phyloP scores from a whole-genome alignment of 306 rosid species.

The Biancaea sappan region DNA sequence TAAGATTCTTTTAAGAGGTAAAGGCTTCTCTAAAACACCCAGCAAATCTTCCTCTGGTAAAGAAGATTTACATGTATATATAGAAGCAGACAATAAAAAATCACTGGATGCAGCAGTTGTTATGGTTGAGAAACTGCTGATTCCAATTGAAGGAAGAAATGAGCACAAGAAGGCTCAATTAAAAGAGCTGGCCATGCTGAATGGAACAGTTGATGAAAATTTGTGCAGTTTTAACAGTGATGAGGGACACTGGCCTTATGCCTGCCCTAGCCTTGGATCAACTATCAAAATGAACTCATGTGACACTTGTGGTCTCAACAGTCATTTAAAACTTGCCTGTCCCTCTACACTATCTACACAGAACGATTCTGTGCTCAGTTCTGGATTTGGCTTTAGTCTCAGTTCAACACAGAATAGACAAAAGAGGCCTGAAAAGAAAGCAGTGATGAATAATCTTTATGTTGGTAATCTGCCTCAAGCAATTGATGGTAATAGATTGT shows the following conservation, averaged over 20 bases:
- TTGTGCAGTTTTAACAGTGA: slow-evolving; percentile 26
- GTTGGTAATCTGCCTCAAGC: slow-evolving; percentile 23
- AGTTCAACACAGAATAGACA: slow-evolving; percentile 10
- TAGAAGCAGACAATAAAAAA: slow-evolving; percentile 29
- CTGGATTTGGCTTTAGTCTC: neutral
- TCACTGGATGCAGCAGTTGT: slow-evolving; percentile 34
- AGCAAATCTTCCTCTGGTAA: neutral
- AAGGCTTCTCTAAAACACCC: slow-evolving; percentile 48
- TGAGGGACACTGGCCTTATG: slow-evolving; percentile 18
- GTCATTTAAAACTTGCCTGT: neutral
- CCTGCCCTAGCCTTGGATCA: slow-evolving; percentile 18
- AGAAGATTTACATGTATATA: slow-evolving; percentile 32
- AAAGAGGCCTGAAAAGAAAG: slow-evolving; percentile 15
- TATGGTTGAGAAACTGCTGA: slow-evolving; percentile 36
- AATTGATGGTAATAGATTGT: slow-evolving; percentile 22
- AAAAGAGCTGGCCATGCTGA: slow-evolving; percentile 27
- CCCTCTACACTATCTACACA: slow-evolving; percentile 5
- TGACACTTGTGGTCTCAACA: neutral
- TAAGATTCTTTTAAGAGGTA: slow-evolving; percentile 63
- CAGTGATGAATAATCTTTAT: slow-evolving; percentile 27
- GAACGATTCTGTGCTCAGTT: neutral
- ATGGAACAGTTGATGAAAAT: slow-evolving; percentile 15
- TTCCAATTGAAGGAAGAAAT: slow-evolving; percentile 27
- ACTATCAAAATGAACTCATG: slow-evolving; percentile 12
- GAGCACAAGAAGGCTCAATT: slow-evolving; percentile 33